These are phyloP conservation scores for Blastobotrys apis DNA, from an alignment of 1,139 yeast species.

Conservation along the genomic window DNA sequence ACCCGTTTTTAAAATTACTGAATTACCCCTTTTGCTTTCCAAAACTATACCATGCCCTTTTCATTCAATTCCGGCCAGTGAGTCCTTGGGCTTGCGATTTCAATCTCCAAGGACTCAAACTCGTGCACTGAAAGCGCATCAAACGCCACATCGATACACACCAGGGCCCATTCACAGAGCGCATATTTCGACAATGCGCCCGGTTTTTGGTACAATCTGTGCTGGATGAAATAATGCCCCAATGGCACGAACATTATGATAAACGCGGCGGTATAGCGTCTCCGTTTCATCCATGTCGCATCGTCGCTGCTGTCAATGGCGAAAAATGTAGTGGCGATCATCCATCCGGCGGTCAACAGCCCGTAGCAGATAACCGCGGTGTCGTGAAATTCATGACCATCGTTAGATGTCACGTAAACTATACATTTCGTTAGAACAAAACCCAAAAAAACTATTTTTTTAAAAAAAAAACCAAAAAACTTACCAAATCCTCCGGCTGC, in stretches of 20 bases:
- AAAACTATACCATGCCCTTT: too few species aligned
- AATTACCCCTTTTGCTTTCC: too few species aligned
- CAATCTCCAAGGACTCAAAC: slow-evolving; percentile 53
- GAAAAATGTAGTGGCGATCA: slow-evolving; percentile 35
- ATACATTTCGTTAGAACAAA: too few species aligned
- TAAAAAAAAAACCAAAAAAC: too few species aligned
- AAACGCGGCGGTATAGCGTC: slow-evolving; percentile 36
- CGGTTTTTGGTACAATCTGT: slow-evolving; percentile 63
- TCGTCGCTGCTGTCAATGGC: neutral
- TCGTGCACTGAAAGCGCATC: slow-evolving; percentile 75
- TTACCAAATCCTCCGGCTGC: slow-evolving; percentile 87
- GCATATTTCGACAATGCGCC: slow-evolving; percentile 89
- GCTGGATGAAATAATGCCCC: slow-evolving; percentile 74
- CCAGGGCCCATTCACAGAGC: slow-evolving; percentile 85
- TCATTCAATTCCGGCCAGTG: neutral
- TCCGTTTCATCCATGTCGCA: slow-evolving; percentile 2
- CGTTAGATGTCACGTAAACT: slow-evolving; percentile 95
- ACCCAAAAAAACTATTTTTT: too few species aligned
- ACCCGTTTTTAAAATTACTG: too few species aligned
- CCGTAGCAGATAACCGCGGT: slow-evolving; percentile 89
- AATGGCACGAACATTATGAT: slow-evolving; percentile 63
- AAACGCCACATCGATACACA: slow-evolving; percentile 64
- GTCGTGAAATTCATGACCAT: slow-evolving; percentile 94
- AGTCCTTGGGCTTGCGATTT: slow-evolving; percentile 27
- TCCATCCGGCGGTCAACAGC: slow-evolving; percentile 88